Evolutionary conservation across 768 basidiomycete genomes (phyloP), one percentile per base, ranked within the genome.

Genomic region (Collybia sp.): DNA sequence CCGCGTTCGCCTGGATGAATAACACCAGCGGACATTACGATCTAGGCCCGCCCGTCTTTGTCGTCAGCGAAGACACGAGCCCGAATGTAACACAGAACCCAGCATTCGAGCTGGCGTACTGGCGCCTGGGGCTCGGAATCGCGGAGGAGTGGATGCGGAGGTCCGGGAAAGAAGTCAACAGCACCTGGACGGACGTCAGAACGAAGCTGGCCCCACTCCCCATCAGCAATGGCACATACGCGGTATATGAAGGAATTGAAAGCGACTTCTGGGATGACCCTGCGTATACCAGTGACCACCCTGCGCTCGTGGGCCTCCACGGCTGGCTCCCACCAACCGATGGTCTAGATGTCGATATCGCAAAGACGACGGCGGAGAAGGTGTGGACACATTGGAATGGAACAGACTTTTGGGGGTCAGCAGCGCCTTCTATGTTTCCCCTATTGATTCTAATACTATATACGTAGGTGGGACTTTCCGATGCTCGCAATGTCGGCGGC

Each of bases 401-500:
- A 30, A 70, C 71, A 8, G 71, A 76, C 47, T 72, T 69, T 47
- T 79, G 76, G 76, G 76, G 76, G 72, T 76, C 48, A 55, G 73
- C 55, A 16, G 15, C n/a, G 31, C 12, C 33, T 20, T 15, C 15
- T 33, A 15, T 34, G 20, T 45, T 34, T 15, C 16, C 45, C n/a
- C 45, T 33, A 40, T 16, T 25, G 6, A 19, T 38, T 32, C 31
- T 35, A 6, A 34, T 8, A 25, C 3, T 4, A 8, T 25, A 25
- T 5, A 20, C 33, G 48, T n/a, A 78, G 78, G 31, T 82, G 79
- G 80, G 80, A 81, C 55, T 81, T 80, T 51, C 77, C 78, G 0
- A 75, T 80, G 73, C 70, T 81, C 2, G 79, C 79, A 0, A 80
- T 82, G 76, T 77, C 75, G 1, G 79, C 80, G 10, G 79, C 79